Evolutionary conservation across 345 rosid genomes (phyloP), one percentile per base, ranked within the genome.

Genomic region (Rhizophora apiculata): DNA sequence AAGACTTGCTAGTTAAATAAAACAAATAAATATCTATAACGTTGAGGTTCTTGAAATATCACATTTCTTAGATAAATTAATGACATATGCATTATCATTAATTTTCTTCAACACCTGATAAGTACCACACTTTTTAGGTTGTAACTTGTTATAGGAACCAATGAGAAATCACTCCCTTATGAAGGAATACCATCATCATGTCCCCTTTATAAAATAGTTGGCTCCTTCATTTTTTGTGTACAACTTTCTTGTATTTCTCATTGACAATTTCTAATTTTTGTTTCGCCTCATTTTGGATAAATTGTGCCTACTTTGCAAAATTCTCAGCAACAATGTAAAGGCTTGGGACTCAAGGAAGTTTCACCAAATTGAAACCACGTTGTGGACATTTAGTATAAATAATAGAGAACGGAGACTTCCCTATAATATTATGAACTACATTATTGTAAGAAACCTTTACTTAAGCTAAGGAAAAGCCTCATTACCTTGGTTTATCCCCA

Each of bases 381-480:
- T 29, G 7, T 0, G 60, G 60, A 0, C 9, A 19, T 1, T 55
- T 15, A 0, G 24, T 55, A 18, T 74, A 68, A 0, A 74, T 52
- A 0, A 68, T 21, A 1, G 16, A 16, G 18, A 63, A 68, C 0
- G 32, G 66, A 2, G 65, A 56, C 19, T 31, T 63, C 0, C 73
- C 16, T 0, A 32, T 68, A 0, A 53, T 21, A 0, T 21, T 32
- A 21, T 62, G 64, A 6, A 16, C 5, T 3, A 2, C 58, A 15
- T 19, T 63, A 1, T 58, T 72, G 29, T 65, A 64, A 0, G 70
- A 58, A 22, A 72, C 65, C 24, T 72, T 60, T 3, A 6, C 65
- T 22, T 74, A 55, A 13, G 31, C 4, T 29, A 29, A 29, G 31
- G 4, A 63, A 9, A 39, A 4, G 30, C 62, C 78, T 37, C 37